Conservation (phyloP, 306 rosid species). For the Carpinus fangiana region DNA sequence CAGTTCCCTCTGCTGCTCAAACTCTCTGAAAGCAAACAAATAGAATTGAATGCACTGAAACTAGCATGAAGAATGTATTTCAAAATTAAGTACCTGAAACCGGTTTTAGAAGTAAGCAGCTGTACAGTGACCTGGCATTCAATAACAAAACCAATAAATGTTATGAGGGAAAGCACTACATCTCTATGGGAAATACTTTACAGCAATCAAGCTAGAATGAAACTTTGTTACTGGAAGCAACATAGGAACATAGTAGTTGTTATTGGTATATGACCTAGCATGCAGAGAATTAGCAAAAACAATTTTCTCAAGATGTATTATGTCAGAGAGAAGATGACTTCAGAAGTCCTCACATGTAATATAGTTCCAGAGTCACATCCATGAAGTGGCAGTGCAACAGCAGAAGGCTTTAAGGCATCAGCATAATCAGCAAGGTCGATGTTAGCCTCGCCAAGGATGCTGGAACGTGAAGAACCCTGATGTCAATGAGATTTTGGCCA, state of each 20-base stretch:
- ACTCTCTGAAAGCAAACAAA: conserved; percentile 71
- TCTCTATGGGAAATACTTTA: conserved; percentile 23
- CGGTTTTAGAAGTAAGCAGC: conserved; percentile 99
- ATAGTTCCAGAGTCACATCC: conserved; percentile 83
- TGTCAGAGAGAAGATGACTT: conserved; percentile 26
- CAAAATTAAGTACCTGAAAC: conserved; percentile 74
- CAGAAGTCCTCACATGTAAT: conserved; percentile 76
- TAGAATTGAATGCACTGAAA: conserved; percentile 35
- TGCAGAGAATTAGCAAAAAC: conserved; percentile 15
- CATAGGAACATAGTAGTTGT: conserved; percentile 7
- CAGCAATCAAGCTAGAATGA: conserved; percentile 17
- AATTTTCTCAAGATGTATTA: conserved; percentile 12
- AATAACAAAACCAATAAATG: conserved; percentile 38
- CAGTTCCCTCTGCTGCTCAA: conserved; percentile 99
- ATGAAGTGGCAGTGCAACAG: conserved; percentile 64
- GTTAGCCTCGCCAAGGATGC: conserved; percentile 88
- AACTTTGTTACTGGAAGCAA: conserved; percentile 23
- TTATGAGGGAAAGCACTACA: conserved; percentile 24
- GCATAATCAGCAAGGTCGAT: conserved; percentile 92
- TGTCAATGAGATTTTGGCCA: conserved; percentile 35
- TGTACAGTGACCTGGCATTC: conserved; percentile 91
- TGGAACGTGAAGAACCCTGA: conserved; percentile 94
- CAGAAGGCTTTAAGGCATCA: conserved; percentile 87
- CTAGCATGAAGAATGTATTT: conserved; percentile 31
- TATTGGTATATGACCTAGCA: conserved; percentile 11